These are phyloP conservation scores for Phytopythium boreale DNA, from an alignment of 352 stramenopile genomes.

Conservation along the genomic window DNA sequence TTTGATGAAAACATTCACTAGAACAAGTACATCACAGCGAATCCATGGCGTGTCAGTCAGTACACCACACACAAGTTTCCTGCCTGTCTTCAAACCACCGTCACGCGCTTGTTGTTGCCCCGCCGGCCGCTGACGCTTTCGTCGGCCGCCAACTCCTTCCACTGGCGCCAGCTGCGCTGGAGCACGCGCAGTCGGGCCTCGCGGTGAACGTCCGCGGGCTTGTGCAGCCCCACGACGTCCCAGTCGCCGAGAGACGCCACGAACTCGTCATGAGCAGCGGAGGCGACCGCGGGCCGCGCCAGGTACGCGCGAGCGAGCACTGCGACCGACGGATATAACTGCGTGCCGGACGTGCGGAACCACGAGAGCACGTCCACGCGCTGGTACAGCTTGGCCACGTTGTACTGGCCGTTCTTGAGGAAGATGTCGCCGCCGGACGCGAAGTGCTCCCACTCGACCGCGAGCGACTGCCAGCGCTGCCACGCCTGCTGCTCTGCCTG, in stretches of 20 bases:
- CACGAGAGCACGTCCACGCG: conserved; percentile 37
- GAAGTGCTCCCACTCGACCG: conserved; percentile 28
- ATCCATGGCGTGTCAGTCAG: no score
- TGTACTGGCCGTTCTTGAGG: conserved; percentile 37
- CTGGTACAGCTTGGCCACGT: conserved; percentile 37
- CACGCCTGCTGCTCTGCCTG: conserved; percentile 25
- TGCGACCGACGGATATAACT: conserved; percentile 23
- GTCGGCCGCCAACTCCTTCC: conserved; percentile 17
- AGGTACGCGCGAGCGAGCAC: conserved; percentile 33
- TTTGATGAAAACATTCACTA: neutral
- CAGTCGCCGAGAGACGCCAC: neutral
- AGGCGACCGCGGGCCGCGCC: conserved; percentile 10
- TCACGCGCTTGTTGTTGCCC: conserved; percentile 1
- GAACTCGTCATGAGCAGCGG: conserved; percentile 9
- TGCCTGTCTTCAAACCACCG: neutral
- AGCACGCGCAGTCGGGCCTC: conserved; percentile 27
- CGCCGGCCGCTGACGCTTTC: neutral
- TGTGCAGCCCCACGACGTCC: conserved; percentile 1
- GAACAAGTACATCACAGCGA: neutral
- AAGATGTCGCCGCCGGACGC: conserved; percentile 28
- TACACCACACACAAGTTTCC: no score
- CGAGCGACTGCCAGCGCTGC: conserved; percentile 32
- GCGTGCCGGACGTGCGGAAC: conserved; percentile 29
- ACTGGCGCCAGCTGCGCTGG: conserved; percentile 29
- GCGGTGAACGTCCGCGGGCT: neutral